A percentile compares a stretch with the other conserved stretches of the same genome.
These are phyloP conservation scores for Populus simonii DNA, from an alignment of 345 rosid genomes.

Conservation along the genomic window DNA sequence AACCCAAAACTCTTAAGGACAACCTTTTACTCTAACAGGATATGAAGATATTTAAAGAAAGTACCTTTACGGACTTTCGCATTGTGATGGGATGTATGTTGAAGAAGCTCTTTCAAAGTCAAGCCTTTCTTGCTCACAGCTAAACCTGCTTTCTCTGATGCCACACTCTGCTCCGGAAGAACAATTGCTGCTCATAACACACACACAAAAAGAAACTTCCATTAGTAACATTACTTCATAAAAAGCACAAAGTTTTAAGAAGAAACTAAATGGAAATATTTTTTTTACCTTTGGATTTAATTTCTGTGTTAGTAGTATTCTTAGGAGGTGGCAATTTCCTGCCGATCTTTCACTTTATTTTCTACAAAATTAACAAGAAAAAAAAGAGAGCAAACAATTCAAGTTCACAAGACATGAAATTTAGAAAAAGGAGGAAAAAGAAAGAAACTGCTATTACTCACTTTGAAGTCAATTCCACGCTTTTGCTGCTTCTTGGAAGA, in stretches of 20 bases:
- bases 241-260: background rate
- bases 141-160: constrained; percentile 64
- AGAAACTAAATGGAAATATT: background rate
- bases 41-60: background rate
- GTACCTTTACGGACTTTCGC: constrained; percentile 79
- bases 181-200: constrained; percentile 56
- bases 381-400: background rate
- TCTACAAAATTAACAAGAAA: constrained; percentile 36
- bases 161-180: constrained; percentile 91
- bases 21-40: background rate
- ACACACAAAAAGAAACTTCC: background rate
- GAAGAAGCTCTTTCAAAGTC: constrained; percentile 78
- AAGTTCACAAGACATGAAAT: background rate
- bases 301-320: constrained; percentile 83
- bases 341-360: constrained; percentile 88
- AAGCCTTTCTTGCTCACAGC: constrained; percentile 91
- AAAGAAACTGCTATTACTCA: constrained; percentile 21
- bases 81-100: constrained; percentile 77
- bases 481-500: constrained; percentile 76
- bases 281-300: constrained; percentile 72
- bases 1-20: background rate
- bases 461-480: constrained; percentile 79
- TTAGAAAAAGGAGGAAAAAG: background rate
- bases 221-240: background rate
- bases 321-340: constrained; percentile 82